Percentiles rank a stretch among this genome's conserved stretches.
These are phyloP conservation scores for Hordeum pubiflorum DNA, from an alignment of 202 grass and related monocot species.

Conservation along the genomic window DNA sequence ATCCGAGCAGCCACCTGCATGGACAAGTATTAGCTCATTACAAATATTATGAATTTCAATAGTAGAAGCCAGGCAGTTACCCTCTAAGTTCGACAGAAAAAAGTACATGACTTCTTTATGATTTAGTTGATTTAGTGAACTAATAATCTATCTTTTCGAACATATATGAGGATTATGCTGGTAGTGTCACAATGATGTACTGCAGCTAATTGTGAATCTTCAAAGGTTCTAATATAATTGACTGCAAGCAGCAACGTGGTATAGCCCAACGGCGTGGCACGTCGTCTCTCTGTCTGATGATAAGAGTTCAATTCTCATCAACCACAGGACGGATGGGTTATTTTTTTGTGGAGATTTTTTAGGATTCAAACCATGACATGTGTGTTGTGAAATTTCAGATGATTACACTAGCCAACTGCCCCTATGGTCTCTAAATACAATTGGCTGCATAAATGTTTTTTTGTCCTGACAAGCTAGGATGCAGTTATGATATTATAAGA, in stretches of 20 bases:
- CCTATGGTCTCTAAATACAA: not conserved
- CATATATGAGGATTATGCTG: not conserved
- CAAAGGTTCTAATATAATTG: conserved; percentile 1
- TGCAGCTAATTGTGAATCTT: conserved; percentile 4
- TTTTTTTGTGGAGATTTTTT: not conserved
- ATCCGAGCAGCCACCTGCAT: conserved; percentile 51
- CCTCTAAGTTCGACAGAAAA: not conserved
- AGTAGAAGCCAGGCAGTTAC: not conserved
- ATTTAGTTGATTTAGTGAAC: not conserved
- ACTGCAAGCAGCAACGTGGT: not conserved
- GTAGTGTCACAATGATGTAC: not conserved
- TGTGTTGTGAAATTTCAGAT: not conserved
- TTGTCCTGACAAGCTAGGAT: not conserved
- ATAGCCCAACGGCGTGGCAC: not conserved
- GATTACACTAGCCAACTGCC: not conserved
- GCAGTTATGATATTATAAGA: not conserved
- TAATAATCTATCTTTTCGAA: not conserved
- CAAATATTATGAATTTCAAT: not conserved
- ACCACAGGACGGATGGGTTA: not conserved
- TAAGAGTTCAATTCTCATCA: not conserved
- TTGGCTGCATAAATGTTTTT: not conserved
- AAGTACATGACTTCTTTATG: not conserved
- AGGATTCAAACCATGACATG: not conserved
- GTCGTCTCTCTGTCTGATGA: not conserved
- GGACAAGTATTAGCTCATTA: conserved; percentile 12